phyloP scores from a whole-genome alignment of 805 yeast genomes.

The Saccharomycopsis olivae region DNA sequence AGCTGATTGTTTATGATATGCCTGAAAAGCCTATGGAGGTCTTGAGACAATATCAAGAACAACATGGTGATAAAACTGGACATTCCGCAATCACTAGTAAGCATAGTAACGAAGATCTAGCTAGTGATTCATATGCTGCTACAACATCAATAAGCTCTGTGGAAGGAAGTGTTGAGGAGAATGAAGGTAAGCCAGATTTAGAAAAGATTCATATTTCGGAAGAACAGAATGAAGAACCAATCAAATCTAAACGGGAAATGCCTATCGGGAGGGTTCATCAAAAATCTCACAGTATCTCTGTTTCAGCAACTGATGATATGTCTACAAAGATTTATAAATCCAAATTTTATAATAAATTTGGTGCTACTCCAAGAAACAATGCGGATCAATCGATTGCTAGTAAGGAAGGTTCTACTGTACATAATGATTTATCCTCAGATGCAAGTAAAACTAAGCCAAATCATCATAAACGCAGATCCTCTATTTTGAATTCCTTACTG shows the following conservation, averaged over 20 bases:
- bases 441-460: not conserved
- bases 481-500: slow-evolving; percentile 10
- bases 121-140: slow-evolving; percentile 4
- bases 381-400: too few relatives aligned
- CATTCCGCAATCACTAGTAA: not conserved
- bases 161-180: not conserved
- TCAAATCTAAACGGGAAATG: not conserved
- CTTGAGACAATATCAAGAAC: slow-evolving; percentile 7
- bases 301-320: slow-evolving; percentile 9
- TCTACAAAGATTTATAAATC: slow-evolving; percentile 3
- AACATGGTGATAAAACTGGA: not conserved
- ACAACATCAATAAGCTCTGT: slow-evolving; percentile 9
- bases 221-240: not conserved
- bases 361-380: not conserved
- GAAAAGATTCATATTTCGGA: too few relatives aligned
- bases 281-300: slow-evolving; percentile 15
- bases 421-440: too few relatives aligned
- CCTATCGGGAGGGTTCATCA: slow-evolving; percentile 5
- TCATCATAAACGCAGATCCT: slow-evolving; percentile 4
- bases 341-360: slow-evolving; percentile 9
- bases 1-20: slow-evolving; percentile 16
- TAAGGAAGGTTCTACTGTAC: too few relatives aligned
- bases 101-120: slow-evolving; percentile 1
- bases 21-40: slow-evolving; percentile 10
- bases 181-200: not conserved